Evolutionary conservation across 108 stramenopile species (phyloP).

Genomic region (Cyclotella distinguenda): DNA sequence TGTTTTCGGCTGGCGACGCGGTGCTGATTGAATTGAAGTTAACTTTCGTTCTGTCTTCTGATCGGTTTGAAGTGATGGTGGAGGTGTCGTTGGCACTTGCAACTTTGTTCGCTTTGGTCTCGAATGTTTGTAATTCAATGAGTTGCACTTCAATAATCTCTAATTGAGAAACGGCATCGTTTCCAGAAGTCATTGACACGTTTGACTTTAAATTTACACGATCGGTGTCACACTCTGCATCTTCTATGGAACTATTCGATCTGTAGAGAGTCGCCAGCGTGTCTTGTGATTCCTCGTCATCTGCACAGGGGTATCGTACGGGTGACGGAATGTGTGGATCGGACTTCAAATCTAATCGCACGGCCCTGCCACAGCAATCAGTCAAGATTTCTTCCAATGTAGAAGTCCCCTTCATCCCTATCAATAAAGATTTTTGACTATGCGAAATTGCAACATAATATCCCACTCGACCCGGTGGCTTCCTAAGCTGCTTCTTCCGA

Average conservation of each 20-base stretch:
- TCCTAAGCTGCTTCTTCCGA: constrained; percentile 16
- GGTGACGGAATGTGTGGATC: constrained; percentile 31
- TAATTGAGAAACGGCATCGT: not conserved
- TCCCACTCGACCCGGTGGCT: constrained; percentile 63
- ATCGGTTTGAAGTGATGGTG: not conserved
- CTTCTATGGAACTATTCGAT: too few species aligned
- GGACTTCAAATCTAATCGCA: constrained; percentile 39
- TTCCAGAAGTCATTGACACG: not conserved
- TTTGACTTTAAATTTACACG: too few species aligned
- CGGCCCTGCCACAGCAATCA: constrained; percentile 65
- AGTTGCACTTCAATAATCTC: constrained; percentile 19
- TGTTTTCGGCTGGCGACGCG: constrained; percentile 13
- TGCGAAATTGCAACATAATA: constrained; percentile 63
- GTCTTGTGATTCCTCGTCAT: not conserved
- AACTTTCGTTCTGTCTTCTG: not conserved
- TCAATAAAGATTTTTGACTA: constrained; percentile 29
- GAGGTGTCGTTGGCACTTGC: not conserved
- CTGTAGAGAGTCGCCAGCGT: too few species aligned
- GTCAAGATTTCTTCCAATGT: constrained; percentile 73
- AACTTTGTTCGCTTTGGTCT: not conserved
- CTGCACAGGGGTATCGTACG: not conserved
- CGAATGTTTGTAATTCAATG: constrained; percentile 6
- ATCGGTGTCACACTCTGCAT: too few species aligned
- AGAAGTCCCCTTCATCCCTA: constrained; percentile 74
- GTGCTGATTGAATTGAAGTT: not conserved